These are phyloP conservation scores for Komagataea norvegica DNA, from an alignment of 1,139 yeast genomes.

Conservation along the genomic window DNA sequence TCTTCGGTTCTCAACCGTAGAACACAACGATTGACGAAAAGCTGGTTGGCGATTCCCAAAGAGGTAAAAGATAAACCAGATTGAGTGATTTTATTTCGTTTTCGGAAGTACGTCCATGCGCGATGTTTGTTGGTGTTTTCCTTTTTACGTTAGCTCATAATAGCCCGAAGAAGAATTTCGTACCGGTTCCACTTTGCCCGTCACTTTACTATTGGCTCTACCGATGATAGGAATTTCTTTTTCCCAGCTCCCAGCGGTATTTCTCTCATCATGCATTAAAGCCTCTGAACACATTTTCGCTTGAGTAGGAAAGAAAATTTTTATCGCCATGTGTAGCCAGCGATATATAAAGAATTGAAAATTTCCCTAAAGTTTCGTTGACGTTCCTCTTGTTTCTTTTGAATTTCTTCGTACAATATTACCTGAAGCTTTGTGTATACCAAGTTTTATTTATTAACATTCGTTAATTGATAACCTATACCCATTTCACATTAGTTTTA, in stretches of 20 bases:
- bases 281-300: conserved; percentile 6
- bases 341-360: conserved; percentile 11
- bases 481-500: conserved; percentile 16
- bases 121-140: conserved; percentile 8
- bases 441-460: conserved; percentile 4
- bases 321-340: background rate
- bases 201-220: conserved; percentile 8
- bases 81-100: conserved; percentile 10
- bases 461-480: conserved; percentile 15
- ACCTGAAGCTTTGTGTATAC: conserved; percentile 12
- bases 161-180: conserved; percentile 1
- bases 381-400: background rate
- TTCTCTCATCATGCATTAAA: conserved; percentile 10
- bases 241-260: conserved; percentile 1
- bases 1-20: too few species aligned
- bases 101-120: conserved; percentile 7
- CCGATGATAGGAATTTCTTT: conserved; percentile 4
- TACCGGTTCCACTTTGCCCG: conserved; percentile 11
- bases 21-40: too few species aligned
- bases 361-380: conserved; percentile 3
- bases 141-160: conserved; percentile 7
- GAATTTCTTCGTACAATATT: conserved; percentile 8
- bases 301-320: conserved; percentile 4
- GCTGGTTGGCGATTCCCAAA: conserved; percentile 3
- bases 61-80: conserved; percentile 6